Base-by-base conservation (phyloP, 345 rosid species). In the Angophora floribunda region DNA sequence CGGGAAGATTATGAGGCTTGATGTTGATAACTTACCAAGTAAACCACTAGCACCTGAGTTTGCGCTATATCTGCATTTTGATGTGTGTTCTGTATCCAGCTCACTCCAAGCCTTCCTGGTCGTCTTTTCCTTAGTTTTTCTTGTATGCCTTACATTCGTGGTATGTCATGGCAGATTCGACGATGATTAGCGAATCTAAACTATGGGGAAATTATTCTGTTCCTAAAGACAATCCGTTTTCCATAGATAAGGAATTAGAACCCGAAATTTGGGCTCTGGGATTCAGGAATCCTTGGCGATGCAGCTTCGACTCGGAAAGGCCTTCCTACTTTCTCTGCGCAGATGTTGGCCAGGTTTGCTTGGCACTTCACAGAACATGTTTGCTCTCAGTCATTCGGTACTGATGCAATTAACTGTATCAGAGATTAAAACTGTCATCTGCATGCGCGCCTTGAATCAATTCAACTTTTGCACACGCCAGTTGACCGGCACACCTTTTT, bases 1-100 rank as follows among this genome's bases (percentile, higher is more conserved):
- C 45, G 99, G 99, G 86, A 97, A 97, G 91, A 92, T 97, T 89
- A 93, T 94, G 97, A 93, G 99, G 89, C 96, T 97, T 44, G 99
- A 97, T 93, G 90, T 97, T 49, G 97, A 97, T 89, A 92, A 89
- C 41, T 93, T 94, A 88, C 97, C 99, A 87, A 95, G 99, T 96
- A 91, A 92, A 97, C 93, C 57, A 78, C 85, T 19, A 5, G 49
- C 82, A 6, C 7, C 82, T 1, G 14, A 19, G 13, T 41, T 75
- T 19, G 82, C 26, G 41, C 49, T 11, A 75, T 19, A 75, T 44
- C 49, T 19, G 49, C 6, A 44, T 6, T 44, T 41, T 12, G 2
- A 36, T 9, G 26, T 11, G 8, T 36, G 28, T 75, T 41, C 47
- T 70, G 82, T 75, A 9, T 70, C 80, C 80, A 32, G 47, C 13